Conservation (phyloP, 129 eudicot species). For the Lonicera japonica region DNA sequence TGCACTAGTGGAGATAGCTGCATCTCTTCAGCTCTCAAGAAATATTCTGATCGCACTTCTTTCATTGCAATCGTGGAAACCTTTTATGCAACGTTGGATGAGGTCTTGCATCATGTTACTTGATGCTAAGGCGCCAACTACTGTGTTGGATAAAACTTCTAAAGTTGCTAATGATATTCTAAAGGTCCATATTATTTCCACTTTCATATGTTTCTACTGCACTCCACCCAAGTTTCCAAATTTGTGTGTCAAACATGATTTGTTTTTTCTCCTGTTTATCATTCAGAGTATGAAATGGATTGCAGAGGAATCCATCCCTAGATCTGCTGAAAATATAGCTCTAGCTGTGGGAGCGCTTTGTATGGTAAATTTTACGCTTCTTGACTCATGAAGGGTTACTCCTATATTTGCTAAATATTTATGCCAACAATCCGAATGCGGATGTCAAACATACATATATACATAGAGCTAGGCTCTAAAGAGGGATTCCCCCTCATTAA, state of each 20-base stretch:
- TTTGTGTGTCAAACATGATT: slow-evolving; percentile 1
- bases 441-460: too few relatives aligned
- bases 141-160: slow-evolving; percentile 41
- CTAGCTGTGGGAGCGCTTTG: slow-evolving; percentile 87
- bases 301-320: slow-evolving; percentile 80
- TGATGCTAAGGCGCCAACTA: slow-evolving; percentile 39
- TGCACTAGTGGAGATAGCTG: slow-evolving; percentile 55
- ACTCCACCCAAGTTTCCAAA: background rate
- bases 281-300: slow-evolving; percentile 53
- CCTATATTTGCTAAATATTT: background rate
- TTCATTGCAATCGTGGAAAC: slow-evolving; percentile 89
- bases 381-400: slow-evolving; percentile 15
- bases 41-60: slow-evolving; percentile 64
- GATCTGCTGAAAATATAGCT: slow-evolving; percentile 85
- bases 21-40: slow-evolving; percentile 75
- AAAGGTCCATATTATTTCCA: slow-evolving; percentile 43
- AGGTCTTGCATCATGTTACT: slow-evolving; percentile 33
- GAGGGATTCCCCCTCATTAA: too few relatives aligned
- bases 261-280: background rate
- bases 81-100: slow-evolving; percentile 84
- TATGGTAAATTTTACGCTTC: slow-evolving; percentile 47
- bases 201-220: background rate
- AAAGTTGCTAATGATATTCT: slow-evolving; percentile 72
- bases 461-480: too few relatives aligned
- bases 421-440: background rate